Evolutionary conservation across 768 basidiomycete species (phyloP).

Genomic region (Nidularia pulvinata): DNA sequence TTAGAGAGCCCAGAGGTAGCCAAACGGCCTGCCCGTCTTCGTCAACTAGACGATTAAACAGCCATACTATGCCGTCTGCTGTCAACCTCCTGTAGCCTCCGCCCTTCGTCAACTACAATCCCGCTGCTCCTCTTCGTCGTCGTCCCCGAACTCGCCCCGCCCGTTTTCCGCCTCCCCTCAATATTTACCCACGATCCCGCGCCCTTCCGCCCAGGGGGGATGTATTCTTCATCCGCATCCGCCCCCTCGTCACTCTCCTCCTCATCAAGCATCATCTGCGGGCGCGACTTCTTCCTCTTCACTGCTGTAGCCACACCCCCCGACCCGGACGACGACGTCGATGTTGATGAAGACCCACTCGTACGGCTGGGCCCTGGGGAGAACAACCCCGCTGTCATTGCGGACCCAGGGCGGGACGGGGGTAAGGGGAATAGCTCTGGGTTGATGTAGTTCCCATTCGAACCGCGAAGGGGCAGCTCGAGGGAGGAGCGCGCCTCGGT

Average conservation of each 20-base stretch:
- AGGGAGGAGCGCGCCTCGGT: constrained; percentile 35
- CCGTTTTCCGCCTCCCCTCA: constrained; percentile 52
- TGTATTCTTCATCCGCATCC: constrained; percentile 72
- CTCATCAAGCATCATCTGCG: constrained; percentile 38
- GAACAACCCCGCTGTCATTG: constrained; percentile 21
- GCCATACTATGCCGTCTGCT: constrained; percentile 69
- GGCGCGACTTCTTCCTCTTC: constrained; percentile 55
- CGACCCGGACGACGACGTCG: constrained; percentile 11
- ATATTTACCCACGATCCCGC: constrained; percentile 56
- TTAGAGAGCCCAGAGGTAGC: no score
- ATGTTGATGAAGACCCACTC: constrained; percentile 6
- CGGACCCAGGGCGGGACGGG: constrained; percentile 28
- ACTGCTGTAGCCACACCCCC: constrained; percentile 21
- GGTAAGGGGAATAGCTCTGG: constrained; percentile 33
- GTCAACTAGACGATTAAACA: no score
- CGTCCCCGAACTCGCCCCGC: constrained; percentile 16
- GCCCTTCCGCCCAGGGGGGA: constrained; percentile 22
- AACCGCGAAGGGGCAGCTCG: constrained; percentile 27
- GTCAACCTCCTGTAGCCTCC: constrained; percentile 44
- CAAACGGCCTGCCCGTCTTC: no score
- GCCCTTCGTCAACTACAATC: constrained; percentile 21
- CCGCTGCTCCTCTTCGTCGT: constrained; percentile 1
- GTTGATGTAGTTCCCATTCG: constrained; percentile 22
- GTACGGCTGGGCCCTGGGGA: constrained; percentile 25
- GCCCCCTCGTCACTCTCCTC: constrained; percentile 65